Base-by-base conservation (phyloP, 495 filamentous ascomycete genomes). In the Aspergillus indologenus region DNA sequence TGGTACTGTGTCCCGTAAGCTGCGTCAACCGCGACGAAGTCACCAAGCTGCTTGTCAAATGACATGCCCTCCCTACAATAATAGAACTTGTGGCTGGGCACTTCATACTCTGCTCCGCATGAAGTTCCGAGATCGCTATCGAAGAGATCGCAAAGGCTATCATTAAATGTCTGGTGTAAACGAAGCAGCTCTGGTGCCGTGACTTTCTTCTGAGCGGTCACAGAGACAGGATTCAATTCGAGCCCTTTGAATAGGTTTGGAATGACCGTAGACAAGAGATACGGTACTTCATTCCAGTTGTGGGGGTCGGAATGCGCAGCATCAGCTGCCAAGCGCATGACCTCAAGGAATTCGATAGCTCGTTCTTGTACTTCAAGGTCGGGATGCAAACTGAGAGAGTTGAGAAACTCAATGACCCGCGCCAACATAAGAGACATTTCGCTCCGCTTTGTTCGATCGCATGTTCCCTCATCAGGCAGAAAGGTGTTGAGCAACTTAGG, bases 301-400 rank as follows among this genome's bases (percentile, higher is more conserved):
- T 75, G 70, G 3, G 78, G 73, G 49, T 90, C 86, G n/a, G 81
- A 82, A 5, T 80, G 77, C 6, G 88, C 81, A 21, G 93, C 90
- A 73, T 98, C 93, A 0, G 84, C 82, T 14, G 88, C 88, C 45
- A 98, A 77, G 46, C 90, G 89, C 63, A 97, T 83, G 5, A 98
- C 80, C 65, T 98, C 94, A 2, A 89, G 79, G 64, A 93, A 95
- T 65, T 96, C 93, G 17, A 96, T 92, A 8, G 91, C 86, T 50
- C 95, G 84, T 72, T 98, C 94, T 70, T 98, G 94, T n/a, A 98
- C 91, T 65, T 98, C 94, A 11, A 98, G 77, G 62, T 85, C 88
- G 0, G 95, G 91, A 67, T 96, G 91, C 5, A 83, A 81, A 0
- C 86, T 80, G 23, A 97, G 72, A 0, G 84, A 79, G 53, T 96